A percentile compares a stretch with the other conserved stretches of the same genome.
Evolutionary conservation across 1,284 basidiomycete species (phyloP).

Genomic region (Leccinum griseonigrum): DNA sequence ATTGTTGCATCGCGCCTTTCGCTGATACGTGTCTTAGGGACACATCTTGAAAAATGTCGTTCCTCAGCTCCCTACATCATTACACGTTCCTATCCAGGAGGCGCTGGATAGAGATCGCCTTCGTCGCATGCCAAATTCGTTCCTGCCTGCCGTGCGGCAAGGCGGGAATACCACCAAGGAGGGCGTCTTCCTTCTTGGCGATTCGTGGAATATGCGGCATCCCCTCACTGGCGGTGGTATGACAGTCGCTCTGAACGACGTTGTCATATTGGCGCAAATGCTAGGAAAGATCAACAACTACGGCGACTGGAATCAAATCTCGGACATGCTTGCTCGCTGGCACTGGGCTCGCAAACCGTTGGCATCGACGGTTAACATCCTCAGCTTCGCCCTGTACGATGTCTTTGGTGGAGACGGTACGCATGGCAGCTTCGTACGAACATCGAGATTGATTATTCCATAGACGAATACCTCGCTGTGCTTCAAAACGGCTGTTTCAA

Average conservation of each 20-base stretch:
- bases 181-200: conserved; percentile 88
- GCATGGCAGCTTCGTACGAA: conserved; percentile 11
- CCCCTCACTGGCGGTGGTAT: conserved; percentile 97
- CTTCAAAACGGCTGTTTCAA: conserved; percentile 94
- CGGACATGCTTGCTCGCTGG: conserved; percentile 65
- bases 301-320: conserved; percentile 62
- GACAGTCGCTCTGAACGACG: conserved; percentile 90
- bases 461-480: conserved; percentile 78
- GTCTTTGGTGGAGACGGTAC: conserved; percentile 87
- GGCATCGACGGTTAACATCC: conserved; percentile 83
- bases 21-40: conserved; percentile 38
- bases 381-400: conserved; percentile 90
- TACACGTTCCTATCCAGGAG: conserved; percentile 60
- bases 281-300: conserved; percentile 52
- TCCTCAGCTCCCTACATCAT: conserved; percentile 73
- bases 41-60: conserved; percentile 73
- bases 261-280: conserved; percentile 68
- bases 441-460: conserved; percentile 9
- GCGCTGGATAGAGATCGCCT: conserved; percentile 74
- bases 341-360: conserved; percentile 84
- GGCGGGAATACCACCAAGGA: conserved; percentile 55
- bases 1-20: background rate
- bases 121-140: conserved; percentile 95
- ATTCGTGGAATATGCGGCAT: conserved; percentile 99
- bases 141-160: conserved; percentile 85